A percentile compares a stretch with the other conserved stretches of the same genome.
Evolutionary conservation across 2,329 filamentous ascomycete species (phyloP).

Genomic region (Pseudonectria buxi): DNA sequence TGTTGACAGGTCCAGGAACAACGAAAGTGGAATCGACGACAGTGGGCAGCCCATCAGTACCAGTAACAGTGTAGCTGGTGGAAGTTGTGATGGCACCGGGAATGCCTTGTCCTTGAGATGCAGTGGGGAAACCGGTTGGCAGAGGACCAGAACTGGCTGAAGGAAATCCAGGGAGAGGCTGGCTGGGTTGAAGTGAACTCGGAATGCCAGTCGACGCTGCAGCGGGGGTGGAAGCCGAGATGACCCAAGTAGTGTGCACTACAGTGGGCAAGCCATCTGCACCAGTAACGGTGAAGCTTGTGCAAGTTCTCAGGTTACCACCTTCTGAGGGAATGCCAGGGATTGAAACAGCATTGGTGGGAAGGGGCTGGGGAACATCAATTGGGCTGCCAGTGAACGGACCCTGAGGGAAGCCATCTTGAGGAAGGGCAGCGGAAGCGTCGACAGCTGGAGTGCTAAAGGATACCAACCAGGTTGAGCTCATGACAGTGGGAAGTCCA

Average conservation of each 20-base stretch:
- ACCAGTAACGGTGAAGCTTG: constrained; percentile 19
- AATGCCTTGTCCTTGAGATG: background rate
- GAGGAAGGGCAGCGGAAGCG: constrained; percentile 8
- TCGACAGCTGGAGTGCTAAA: constrained; percentile 7
- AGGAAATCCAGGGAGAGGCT: background rate
- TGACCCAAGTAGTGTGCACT: constrained; percentile 21
- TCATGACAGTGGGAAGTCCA: constrained; percentile 27
- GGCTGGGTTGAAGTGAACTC: background rate
- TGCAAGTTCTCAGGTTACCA: constrained; percentile 16
- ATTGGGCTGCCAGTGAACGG: constrained; percentile 8
- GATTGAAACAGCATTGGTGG: constrained; percentile 5
- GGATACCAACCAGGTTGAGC: constrained; percentile 28
- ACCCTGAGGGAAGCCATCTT: constrained; percentile 4
- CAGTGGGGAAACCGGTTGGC: constrained; percentile 4
- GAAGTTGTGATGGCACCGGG: constrained; percentile 18
- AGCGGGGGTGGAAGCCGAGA: constrained; percentile 11
- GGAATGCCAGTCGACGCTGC: constrained; percentile 2
- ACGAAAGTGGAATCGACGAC: constrained; percentile 26
- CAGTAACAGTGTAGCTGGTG: constrained; percentile 23
- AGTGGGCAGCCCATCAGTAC: constrained; percentile 11
- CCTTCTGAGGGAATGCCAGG: constrained; percentile 10
- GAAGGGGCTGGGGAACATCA: constrained; percentile 10
- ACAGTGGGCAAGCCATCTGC: constrained; percentile 22
- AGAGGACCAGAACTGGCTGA: constrained; percentile 3
- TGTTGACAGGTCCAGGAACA: constrained; percentile 18